Conservation (phyloP, 176 grass and related monocot genomes). For the Raddia distichophylla region DNA sequence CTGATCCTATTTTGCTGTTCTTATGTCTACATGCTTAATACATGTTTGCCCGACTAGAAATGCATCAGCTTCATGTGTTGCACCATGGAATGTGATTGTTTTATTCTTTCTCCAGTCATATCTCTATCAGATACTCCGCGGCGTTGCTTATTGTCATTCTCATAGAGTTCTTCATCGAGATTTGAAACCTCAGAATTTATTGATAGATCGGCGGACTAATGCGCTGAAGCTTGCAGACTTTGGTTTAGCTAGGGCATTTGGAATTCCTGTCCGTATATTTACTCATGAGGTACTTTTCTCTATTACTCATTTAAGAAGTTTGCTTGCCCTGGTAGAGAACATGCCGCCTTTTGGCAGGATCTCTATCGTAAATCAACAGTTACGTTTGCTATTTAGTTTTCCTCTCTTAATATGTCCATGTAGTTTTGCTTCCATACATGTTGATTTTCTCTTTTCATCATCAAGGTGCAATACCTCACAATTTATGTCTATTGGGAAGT, state of each 20-base stretch:
- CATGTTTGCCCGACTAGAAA: not conserved
- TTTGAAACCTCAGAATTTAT: constrained; percentile 96
- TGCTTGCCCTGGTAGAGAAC: not conserved
- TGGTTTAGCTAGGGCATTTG: constrained; percentile 90
- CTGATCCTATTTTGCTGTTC: constrained; percentile 26
- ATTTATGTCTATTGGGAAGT: constrained; percentile 30
- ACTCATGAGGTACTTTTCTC: constrained; percentile 82
- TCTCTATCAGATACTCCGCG: constrained; percentile 87
- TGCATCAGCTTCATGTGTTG: constrained; percentile 35
- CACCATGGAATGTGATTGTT: constrained; percentile 37
- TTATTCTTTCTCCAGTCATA: constrained; percentile 74
- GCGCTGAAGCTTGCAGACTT: constrained; percentile 95
- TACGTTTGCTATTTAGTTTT: not conserved
- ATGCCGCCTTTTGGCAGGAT: not conserved
- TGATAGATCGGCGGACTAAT: constrained; percentile 89
- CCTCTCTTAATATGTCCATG: not conserved
- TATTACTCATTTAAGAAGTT: constrained; percentile 12
- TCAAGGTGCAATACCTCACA: constrained; percentile 30
- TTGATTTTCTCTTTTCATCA: not conserved
- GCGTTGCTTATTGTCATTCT: constrained; percentile 89
- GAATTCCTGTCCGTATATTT: constrained; percentile 93
- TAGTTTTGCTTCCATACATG: not conserved
- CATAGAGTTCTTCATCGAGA: constrained; percentile 97
- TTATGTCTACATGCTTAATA: not conserved
- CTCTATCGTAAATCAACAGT: not conserved